Evolutionary conservation across 2,329 filamentous ascomycete species (phyloP).

Genomic region (Beauveria asiatica): DNA sequence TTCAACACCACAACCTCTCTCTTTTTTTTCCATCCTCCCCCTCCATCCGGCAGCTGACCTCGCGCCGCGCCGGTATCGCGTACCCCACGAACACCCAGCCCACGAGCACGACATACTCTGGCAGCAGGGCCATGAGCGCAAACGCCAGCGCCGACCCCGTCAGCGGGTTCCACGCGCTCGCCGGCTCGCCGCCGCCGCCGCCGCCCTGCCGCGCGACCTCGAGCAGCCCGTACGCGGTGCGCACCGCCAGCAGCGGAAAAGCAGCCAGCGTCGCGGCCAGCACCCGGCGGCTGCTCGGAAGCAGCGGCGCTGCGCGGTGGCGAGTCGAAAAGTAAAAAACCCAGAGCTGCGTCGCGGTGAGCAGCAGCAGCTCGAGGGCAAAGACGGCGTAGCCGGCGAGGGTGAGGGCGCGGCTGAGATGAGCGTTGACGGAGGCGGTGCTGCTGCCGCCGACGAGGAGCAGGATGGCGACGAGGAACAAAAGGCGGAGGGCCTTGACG

Average conservation of each 20-base stretch:
- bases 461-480: constrained; percentile 13
- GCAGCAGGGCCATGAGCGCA: constrained; percentile 14
- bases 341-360: constrained; percentile 14
- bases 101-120: constrained; percentile 13
- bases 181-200: no score
- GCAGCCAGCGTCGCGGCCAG: constrained; percentile 15
- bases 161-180: constrained; percentile 15
- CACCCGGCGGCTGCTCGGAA: constrained; percentile 15
- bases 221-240: constrained; percentile 17
- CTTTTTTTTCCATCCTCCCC: not conserved
- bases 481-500: constrained; percentile 13
- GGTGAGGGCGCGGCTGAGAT: constrained; percentile 14
- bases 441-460: constrained; percentile 17
- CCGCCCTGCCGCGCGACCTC: constrained; percentile 12
- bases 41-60: not conserved
- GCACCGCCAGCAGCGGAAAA: constrained; percentile 16
- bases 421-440: constrained; percentile 11
- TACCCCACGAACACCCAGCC: constrained; percentile 12
- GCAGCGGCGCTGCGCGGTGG: not conserved
- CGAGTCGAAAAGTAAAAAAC: not conserved
- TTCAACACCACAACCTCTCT: not conserved
- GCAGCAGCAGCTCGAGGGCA: constrained; percentile 13
- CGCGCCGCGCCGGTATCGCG: constrained; percentile 4
- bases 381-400: constrained; percentile 19
- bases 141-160: constrained; percentile 14